phyloP scores from a whole-genome alignment of 2,329 filamentous ascomycete genomes.

The Ophiocordyceps robertsii region DNA sequence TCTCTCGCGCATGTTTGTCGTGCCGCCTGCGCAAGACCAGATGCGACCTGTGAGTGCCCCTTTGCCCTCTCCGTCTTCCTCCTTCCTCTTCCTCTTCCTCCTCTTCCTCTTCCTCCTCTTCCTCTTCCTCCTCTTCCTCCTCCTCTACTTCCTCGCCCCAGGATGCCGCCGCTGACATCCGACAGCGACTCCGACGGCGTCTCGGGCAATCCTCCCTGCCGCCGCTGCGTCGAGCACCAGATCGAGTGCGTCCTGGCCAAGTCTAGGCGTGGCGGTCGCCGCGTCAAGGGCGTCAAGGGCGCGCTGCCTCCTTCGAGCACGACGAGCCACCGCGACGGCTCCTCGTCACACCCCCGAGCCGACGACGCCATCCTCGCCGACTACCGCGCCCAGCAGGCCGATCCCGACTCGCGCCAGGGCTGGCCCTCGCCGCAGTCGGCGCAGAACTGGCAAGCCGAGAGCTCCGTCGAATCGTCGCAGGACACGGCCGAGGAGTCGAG shows the following conservation, averaged over 20 bases:
- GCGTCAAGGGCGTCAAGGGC: conserved; percentile 14
- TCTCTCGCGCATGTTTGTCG: conserved; percentile 17
- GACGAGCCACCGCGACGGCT: neutral
- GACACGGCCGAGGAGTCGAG: conserved; percentile 3
- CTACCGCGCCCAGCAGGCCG: neutral
- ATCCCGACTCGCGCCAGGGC: neutral
- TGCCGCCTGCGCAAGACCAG: conserved; percentile 17
- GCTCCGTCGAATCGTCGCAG: conserved; percentile 4
- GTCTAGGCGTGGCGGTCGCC: conserved; percentile 23
- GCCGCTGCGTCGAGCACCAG: conserved; percentile 22
- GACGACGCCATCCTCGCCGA: conserved; percentile 4
- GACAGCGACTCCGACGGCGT: conserved; percentile 17
- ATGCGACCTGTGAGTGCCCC: conserved; percentile 18
- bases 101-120: neutral
- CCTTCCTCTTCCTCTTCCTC: too few species aligned
- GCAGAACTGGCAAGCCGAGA: conserved; percentile 6
- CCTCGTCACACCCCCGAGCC: neutral
- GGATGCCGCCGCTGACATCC: conserved; percentile 1
- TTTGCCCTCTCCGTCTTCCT: too few species aligned
- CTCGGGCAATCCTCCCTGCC: conserved; percentile 22
- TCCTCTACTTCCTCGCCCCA: neutral
- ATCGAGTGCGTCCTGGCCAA: conserved; percentile 26
- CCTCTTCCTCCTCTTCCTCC: neutral
- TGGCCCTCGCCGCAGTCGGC: conserved; percentile 7
- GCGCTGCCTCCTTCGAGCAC: conserved; percentile 1